Evolutionary conservation across 2,329 filamentous ascomycete genomes (phyloP).

Genomic region (Bertia moriformis): DNA sequence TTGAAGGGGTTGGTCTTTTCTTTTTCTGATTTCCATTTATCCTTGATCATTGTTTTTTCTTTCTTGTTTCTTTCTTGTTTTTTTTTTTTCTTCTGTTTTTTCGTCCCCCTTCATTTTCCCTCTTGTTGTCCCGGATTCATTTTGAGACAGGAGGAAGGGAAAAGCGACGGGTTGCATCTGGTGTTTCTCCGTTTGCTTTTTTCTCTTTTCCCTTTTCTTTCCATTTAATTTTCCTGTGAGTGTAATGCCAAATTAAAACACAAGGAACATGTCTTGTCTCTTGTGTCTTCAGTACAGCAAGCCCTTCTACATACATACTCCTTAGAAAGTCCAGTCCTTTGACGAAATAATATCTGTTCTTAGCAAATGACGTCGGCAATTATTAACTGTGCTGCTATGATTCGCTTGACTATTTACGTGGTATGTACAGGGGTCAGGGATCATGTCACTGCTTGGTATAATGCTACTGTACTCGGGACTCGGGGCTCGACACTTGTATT

Average conservation of each 20-base stretch:
- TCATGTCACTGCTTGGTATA: too few relatives aligned
- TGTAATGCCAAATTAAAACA: constrained; percentile 14
- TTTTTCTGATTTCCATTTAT: constrained; percentile 5
- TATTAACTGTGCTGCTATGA: too few relatives aligned
- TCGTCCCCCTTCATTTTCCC: background rate
- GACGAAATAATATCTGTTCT: background rate
- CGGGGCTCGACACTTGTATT: too few relatives aligned
- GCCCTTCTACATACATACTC: background rate
- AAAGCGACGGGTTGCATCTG: constrained; percentile 13
- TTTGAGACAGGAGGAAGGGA: constrained; percentile 9
- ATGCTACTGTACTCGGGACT: too few relatives aligned
- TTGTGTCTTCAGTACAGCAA: background rate
- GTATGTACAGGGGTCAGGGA: too few relatives aligned
- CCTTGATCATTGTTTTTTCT: constrained; percentile 4
- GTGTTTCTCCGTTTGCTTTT: constrained; percentile 11
- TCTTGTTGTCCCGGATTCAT: constrained; percentile 6
- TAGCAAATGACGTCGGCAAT: background rate
- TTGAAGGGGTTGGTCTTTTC: constrained; percentile 2
- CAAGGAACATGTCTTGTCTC: background rate
- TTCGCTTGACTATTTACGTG: too few relatives aligned
- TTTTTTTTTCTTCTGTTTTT: background rate
- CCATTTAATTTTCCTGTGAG: constrained; percentile 8
- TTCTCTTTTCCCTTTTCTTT: constrained; percentile 1
- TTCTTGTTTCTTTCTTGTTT: background rate
- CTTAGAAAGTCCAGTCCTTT: background rate